A percentile compares a stretch with the other conserved stretches of the same genome.
Evolutionary conservation across 2,329 filamentous ascomycete species (phyloP).

Genomic region (Fusarium udum): DNA sequence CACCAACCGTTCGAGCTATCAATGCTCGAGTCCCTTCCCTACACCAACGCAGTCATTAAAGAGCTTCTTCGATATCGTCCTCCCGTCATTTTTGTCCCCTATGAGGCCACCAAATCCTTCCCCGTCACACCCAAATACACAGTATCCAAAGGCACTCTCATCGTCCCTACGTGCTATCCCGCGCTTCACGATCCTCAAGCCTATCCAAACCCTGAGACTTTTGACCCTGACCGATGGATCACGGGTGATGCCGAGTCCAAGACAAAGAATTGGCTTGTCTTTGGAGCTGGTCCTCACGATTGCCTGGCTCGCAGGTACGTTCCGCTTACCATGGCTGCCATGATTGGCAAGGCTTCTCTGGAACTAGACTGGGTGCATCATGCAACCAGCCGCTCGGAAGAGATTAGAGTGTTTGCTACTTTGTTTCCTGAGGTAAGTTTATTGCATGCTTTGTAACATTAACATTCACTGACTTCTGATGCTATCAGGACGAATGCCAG

Average conservation of each 20-base stretch:
- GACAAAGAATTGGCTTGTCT: slow-evolving; percentile 64
- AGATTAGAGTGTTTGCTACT: slow-evolving; percentile 61
- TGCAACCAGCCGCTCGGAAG: slow-evolving; percentile 57
- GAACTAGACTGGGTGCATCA: slow-evolving; percentile 62
- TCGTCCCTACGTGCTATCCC: slow-evolving; percentile 62
- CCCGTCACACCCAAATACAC: slow-evolving; percentile 59
- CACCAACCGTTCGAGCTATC: slow-evolving; percentile 52
- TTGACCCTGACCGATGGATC: slow-evolving; percentile 63
- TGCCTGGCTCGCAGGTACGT: slow-evolving; percentile 61
- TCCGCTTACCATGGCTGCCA: slow-evolving; percentile 59
- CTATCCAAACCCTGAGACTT: slow-evolving; percentile 57
- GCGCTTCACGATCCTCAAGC: slow-evolving; percentile 59
- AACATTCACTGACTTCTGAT: neutral
- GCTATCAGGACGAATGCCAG: slow-evolving; percentile 16
- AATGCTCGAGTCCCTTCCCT: slow-evolving; percentile 60
- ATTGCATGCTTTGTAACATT: neutral
- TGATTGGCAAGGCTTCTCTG: slow-evolving; percentile 62
- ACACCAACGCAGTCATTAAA: slow-evolving; percentile 63
- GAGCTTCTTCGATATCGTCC: slow-evolving; percentile 62
- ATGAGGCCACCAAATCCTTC: slow-evolving; percentile 58
- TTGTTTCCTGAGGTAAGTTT: slow-evolving; percentile 58
- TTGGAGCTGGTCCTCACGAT: slow-evolving; percentile 61
- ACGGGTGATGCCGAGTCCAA: slow-evolving; percentile 59
- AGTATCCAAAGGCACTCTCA: slow-evolving; percentile 58
- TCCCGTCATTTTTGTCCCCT: slow-evolving; percentile 65